Evolutionary conservation across 768 basidiomycete species (phyloP).

Genomic region (Naganishia vishniacii): DNA sequence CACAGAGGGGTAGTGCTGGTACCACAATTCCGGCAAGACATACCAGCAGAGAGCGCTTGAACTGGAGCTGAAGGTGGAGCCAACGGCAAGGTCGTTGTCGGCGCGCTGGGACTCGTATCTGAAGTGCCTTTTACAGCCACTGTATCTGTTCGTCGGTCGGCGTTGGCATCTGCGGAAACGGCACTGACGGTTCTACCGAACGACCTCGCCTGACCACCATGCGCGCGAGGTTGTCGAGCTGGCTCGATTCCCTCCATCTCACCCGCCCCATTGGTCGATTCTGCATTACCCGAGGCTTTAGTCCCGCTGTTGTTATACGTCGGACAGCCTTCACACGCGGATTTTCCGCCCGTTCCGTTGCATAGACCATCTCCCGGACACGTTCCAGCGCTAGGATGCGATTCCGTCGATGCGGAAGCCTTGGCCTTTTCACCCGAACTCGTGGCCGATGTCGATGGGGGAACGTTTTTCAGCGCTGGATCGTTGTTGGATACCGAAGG

Average conservation of each 20-base stretch:
- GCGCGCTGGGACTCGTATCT: constrained; percentile 31
- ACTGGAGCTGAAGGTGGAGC: constrained; percentile 33
- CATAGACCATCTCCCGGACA: constrained; percentile 98
- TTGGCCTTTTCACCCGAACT: background rate
- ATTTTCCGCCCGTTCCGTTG: constrained; percentile 92
- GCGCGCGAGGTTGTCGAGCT: constrained; percentile 33
- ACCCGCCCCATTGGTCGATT: background rate
- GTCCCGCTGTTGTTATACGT: constrained; percentile 78
- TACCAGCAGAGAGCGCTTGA: constrained; percentile 43
- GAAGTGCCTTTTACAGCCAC: background rate
- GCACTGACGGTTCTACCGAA: background rate
- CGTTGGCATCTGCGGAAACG: background rate
- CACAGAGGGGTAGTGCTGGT: constrained; percentile 52
- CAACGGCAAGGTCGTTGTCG: constrained; percentile 35
- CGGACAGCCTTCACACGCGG: constrained; percentile 89
- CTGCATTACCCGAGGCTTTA: constrained; percentile 41
- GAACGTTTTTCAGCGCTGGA: background rate
- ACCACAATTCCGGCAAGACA: constrained; percentile 49
- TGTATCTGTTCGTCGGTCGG: constrained; percentile 17
- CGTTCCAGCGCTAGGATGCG: constrained; percentile 52
- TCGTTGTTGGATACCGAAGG: background rate
- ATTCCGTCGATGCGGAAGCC: background rate
- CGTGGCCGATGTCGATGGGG: background rate
- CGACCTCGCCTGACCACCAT: constrained; percentile 15
- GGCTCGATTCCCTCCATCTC: constrained; percentile 48